Evolutionary conservation across 106 monocot genomes (phyloP), one percentile per base, ranked within the genome.

Genomic region (Hemerocallis citrina): DNA sequence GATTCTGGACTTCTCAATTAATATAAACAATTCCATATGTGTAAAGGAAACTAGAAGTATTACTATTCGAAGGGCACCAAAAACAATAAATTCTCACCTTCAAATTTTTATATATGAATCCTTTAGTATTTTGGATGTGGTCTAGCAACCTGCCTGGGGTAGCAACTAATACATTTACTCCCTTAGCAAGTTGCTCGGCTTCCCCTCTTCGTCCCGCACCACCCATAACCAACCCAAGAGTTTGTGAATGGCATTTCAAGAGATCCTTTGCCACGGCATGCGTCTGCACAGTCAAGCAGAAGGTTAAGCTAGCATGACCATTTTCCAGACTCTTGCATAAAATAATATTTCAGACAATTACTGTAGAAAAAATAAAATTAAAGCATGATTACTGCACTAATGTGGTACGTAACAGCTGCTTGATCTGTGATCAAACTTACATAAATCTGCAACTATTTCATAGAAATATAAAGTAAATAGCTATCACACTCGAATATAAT

Each of bases 101-200:
- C 28, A 87, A 52, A 66, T 84, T 85, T 77, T 83, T 93, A 60
- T 72, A 89, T 54, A 81, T 77, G 57, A 93, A 93, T 6, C 76
- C 81, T 19, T 77, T 88, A 0, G 93, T 88, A 13, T 79, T 79
- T 59, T 84, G 72, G 41, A 93, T 78, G 77, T 88, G 93, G 51
- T 88, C 85, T 24, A 93, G 56, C 65, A 93, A 79, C 51, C 93
- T 78, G 15, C 88, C 88, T 69, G 93, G 93, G 2, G 93, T 88
- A 23, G 85, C 84, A 41, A 93, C 71, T 28, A 92, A 43, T 24
- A 92, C 37, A 61, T 92, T 92, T 33, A 80, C 75, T 8, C 92
- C 92, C 40, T 92, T 92, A 11, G 59, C 86, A 52, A 92, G 83
- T 13, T 75, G 76, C 29, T 92, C 80, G 27, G 82, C 86, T 70